Conservation (phyloP, 2,329 filamentous ascomycete species). For the Aspergillus oerlinghausenensis region DNA sequence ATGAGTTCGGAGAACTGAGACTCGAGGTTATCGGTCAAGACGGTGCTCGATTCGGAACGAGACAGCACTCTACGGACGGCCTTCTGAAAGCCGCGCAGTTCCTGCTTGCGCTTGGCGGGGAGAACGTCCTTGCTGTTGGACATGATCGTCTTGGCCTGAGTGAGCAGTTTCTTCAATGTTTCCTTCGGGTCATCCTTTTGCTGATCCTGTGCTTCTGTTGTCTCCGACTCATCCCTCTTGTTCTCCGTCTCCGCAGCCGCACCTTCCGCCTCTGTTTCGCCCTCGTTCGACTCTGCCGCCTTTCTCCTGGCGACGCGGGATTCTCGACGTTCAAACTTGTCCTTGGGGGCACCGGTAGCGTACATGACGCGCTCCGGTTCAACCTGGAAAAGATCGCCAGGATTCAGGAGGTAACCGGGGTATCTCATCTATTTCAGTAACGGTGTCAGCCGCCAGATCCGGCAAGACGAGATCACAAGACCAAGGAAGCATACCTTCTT, state of each 20-base stretch:
- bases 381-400: constrained; percentile 97
- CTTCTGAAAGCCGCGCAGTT: constrained; percentile 67
- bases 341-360: constrained; percentile 74
- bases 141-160: constrained; percentile 58
- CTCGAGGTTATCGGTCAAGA: constrained; percentile 48
- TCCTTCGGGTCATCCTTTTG: constrained; percentile 40
- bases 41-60: constrained; percentile 44
- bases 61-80: constrained; percentile 61
- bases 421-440: constrained; percentile 68
- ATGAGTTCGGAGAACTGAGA: constrained; percentile 52
- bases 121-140: constrained; percentile 50
- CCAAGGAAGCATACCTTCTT: constrained; percentile 65
- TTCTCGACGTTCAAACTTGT: constrained; percentile 38
- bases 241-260: constrained; percentile 25
- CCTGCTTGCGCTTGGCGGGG: constrained; percentile 68
- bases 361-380: constrained; percentile 82
- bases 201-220: constrained; percentile 29
- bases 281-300: constrained; percentile 18
- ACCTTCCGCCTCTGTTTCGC: constrained; percentile 20
- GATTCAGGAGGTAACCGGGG: constrained; percentile 90
- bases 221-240: constrained; percentile 23
- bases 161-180: constrained; percentile 51
- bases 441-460: constrained; percentile 6
- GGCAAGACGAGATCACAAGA: background rate
- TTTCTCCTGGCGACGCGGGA: constrained; percentile 26